A percentile compares a stretch with the other conserved stretches of the same genome.
These are phyloP conservation scores for Lactarius akahatsu DNA, from an alignment of 768 basidiomycete genomes.

Conservation along the genomic window DNA sequence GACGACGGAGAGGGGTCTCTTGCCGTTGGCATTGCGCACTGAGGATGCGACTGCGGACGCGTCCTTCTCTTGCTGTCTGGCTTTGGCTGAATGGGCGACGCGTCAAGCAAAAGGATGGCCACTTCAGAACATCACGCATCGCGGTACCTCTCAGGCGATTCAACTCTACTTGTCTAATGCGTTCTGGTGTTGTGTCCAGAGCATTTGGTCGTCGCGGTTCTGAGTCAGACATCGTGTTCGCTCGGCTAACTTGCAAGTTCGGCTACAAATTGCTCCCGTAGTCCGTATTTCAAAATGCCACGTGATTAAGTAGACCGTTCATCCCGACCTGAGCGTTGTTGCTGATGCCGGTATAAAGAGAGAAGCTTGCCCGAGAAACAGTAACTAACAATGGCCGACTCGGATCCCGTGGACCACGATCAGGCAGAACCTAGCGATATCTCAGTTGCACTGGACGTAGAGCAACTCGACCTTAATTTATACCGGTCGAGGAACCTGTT, in stretches of 20 bases:
- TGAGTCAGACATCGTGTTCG: background rate
- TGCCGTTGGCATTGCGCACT: constrained; percentile 63
- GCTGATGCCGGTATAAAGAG: no score
- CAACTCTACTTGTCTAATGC: constrained; percentile 69
- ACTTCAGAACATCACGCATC: background rate
- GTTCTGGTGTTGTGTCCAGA: constrained; percentile 40
- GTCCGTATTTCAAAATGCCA: background rate
- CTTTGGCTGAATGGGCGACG: constrained; percentile 56
- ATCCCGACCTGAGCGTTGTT: background rate
- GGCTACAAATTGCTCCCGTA: background rate
- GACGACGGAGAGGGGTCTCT: constrained; percentile 53
- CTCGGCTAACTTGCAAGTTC: background rate
- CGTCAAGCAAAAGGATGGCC: background rate
- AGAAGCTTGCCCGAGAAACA: no score
- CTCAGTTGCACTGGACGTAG: constrained; percentile 73
- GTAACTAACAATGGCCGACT: constrained; percentile 17
- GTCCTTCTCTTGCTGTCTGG: constrained; percentile 66
- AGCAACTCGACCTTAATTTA: constrained; percentile 71
- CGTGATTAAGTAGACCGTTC: background rate
- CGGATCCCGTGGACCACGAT: constrained; percentile 11
- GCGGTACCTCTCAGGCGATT: constrained; percentile 70
- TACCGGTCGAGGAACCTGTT: constrained; percentile 76
- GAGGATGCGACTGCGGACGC: constrained; percentile 50
- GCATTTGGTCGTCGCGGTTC: background rate
- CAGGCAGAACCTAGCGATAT: constrained; percentile 43